Base-by-base conservation (phyloP, 2,329 filamentous ascomycete species). In the Capronia epimyces region DNA sequence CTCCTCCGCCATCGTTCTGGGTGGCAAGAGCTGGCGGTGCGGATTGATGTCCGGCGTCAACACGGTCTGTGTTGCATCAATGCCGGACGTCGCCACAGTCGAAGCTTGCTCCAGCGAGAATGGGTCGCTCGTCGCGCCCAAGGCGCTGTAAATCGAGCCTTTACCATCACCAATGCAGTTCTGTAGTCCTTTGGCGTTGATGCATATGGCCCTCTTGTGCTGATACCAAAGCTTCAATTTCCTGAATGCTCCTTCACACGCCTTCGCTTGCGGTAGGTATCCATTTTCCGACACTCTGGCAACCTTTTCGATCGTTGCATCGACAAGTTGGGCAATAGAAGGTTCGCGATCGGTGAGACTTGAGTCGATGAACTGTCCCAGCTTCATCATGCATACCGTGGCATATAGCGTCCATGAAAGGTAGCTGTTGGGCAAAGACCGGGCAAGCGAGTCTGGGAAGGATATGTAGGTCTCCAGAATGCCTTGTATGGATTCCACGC, bases 341-440 rank as follows among this genome's bases (percentile, higher is more conserved):
- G 8, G n/a, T n/a, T n/a, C n/a, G n/a, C n/a, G n/a, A n/a, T n/a
- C n/a, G n/a, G n/a, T n/a, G n/a, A n/a, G n/a, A 20, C 31, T 18
- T 12, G 12, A 15, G 12, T 1, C 78, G 77, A 2, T 82, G 8
- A 82, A 79, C 46, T 85, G 83, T 65, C 83, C 83, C 49, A 89
- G 77, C 66, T 87, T 88, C 63, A 87, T 83, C 27, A 89, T 71
- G 31, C 86, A 78, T 18, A 89, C 81, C 2, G 82, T 75, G 3
- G 81, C 81, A 63, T 86, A 88, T 9, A 83, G 79, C 10, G 87
- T 79, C 27, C 85, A 80, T 12, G 87, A 83, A 60, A 86, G 81
- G 64, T 79, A 80, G 62, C 84, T 83, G 3, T 85, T 82, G n/a
- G 86, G 84, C 7, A 88, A 65, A 49, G 76, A 82, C 46, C 82